These are phyloP conservation scores for Fusarium setosum DNA, from an alignment of 2,329 filamentous ascomycete genomes.

Conservation along the genomic window DNA sequence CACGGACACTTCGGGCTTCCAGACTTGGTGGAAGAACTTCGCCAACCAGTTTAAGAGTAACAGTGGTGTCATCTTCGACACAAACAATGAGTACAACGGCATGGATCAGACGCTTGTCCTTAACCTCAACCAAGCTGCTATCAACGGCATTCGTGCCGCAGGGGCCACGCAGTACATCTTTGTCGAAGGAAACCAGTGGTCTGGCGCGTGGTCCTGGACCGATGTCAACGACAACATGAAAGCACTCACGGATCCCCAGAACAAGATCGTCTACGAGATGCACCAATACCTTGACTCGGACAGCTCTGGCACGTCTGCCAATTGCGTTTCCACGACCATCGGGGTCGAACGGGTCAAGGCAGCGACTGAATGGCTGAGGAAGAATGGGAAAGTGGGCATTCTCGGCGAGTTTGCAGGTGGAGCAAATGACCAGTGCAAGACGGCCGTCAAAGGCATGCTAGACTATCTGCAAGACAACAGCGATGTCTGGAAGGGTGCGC, in stretches of 20 bases:
- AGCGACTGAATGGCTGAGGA: conserved; percentile 65
- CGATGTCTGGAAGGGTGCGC: conserved; percentile 68
- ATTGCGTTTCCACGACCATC: conserved; percentile 62
- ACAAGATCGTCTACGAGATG: conserved; percentile 68
- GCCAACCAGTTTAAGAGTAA: conserved; percentile 65
- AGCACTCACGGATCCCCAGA: conserved; percentile 58
- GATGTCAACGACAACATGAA: conserved; percentile 54
- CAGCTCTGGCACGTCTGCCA: conserved; percentile 59
- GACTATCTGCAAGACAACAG: conserved; percentile 63
- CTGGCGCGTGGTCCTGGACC: conserved; percentile 61
- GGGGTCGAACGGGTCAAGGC: conserved; percentile 60
- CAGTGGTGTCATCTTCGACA: conserved; percentile 70
- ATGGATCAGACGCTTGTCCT: conserved; percentile 70
- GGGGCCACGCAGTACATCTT: conserved; percentile 70
- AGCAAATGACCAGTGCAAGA: conserved; percentile 61
- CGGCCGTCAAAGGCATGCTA: conserved; percentile 63
- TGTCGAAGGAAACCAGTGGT: conserved; percentile 67
- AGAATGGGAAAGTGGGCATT: conserved; percentile 65
- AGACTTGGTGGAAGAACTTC: conserved; percentile 67
- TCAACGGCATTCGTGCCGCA: conserved; percentile 69
- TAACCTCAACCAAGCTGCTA: conserved; percentile 72
- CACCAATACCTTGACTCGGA: conserved; percentile 70
- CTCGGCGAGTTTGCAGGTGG: conserved; percentile 69
- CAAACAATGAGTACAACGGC: conserved; percentile 74
- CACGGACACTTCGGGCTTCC: conserved; percentile 63